Evolutionary conservation across 1,139 yeast species (phyloP).

Genomic region (Candida sanyaensis): DNA sequence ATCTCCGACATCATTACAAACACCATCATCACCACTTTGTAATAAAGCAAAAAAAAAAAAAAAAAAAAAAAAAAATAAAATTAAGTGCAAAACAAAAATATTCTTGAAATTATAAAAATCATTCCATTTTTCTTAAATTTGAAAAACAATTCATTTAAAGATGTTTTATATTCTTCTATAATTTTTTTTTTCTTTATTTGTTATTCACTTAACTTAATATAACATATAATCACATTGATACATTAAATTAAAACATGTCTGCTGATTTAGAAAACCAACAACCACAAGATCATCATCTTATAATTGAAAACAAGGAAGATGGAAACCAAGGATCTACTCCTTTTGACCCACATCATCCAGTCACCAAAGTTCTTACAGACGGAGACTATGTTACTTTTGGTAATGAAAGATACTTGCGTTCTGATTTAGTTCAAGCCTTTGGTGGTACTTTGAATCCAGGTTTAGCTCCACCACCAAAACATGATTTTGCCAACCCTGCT

Average conservation of each 20-base stretch:
- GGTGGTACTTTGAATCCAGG: slow-evolving; percentile 78
- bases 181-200: not conserved
- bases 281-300: slow-evolving; percentile 24
- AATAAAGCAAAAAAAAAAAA: not conserved
- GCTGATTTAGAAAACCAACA: slow-evolving; percentile 33
- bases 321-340: slow-evolving; percentile 4
- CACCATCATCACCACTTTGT: not conserved
- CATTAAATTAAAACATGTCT: slow-evolving; percentile 15
- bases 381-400: slow-evolving; percentile 74
- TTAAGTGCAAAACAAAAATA: not conserved
- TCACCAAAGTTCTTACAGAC: slow-evolving; percentile 33
- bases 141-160: not conserved
- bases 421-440: slow-evolving; percentile 66
- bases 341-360: slow-evolving; percentile 18
- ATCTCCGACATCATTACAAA: not conserved
- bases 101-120: slow-evolving; percentile 1
- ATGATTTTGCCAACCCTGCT: slow-evolving; percentile 84
- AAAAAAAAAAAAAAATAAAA: too few species aligned
- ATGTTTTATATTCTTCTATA: not conserved
- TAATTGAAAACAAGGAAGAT: slow-evolving; percentile 13
- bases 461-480: slow-evolving; percentile 60
- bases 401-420: slow-evolving; percentile 62
- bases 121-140: slow-evolving; percentile 2
- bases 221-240: too few species aligned
- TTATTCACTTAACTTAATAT: not conserved